Evolutionary conservation across 306 rosid species (phyloP).

Genomic region (Castanea sativa): DNA sequence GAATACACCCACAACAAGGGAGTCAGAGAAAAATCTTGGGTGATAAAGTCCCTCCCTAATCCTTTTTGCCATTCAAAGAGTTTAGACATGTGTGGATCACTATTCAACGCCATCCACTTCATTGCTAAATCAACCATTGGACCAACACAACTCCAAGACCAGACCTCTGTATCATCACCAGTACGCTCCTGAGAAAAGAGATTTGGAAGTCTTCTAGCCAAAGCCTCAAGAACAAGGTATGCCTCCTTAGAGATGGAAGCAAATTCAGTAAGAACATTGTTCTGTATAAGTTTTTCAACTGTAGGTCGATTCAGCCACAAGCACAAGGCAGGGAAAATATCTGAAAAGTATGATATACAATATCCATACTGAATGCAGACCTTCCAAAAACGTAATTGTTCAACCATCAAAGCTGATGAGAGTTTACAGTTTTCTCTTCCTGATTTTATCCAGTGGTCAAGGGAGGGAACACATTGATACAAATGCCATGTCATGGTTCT

Average conservation of each 20-base stretch:
- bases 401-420: slow-evolving; percentile 73
- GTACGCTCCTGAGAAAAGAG: slow-evolving; percentile 52
- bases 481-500: slow-evolving; percentile 73
- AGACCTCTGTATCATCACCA: slow-evolving; percentile 53
- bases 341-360: slow-evolving; percentile 69
- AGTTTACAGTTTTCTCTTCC: slow-evolving; percentile 75
- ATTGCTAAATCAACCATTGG: slow-evolving; percentile 88
- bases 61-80: slow-evolving; percentile 45
- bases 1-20: slow-evolving; percentile 80
- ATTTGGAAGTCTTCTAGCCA: slow-evolving; percentile 78
- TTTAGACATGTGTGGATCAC: slow-evolving; percentile 48
- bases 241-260: slow-evolving; percentile 69
- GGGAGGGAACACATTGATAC: slow-evolving; percentile 56
- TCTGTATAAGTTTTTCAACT: slow-evolving; percentile 55
- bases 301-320: slow-evolving; percentile 81
- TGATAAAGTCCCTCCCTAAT: slow-evolving; percentile 18
- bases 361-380: slow-evolving; percentile 87
- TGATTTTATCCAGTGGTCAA: slow-evolving; percentile 72
- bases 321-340: slow-evolving; percentile 72
- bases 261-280: slow-evolving; percentile 55
- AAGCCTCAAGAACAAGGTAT: slow-evolving; percentile 78
- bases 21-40: slow-evolving; percentile 34
- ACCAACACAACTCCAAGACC: slow-evolving; percentile 91
- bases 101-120: slow-evolving; percentile 73
- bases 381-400: slow-evolving; percentile 87